A percentile compares a stretch with the other conserved stretches of the same genome.
Evolutionary conservation across 305 asterid genomes (phyloP).

Genomic region (Solanum hybrid): DNA sequence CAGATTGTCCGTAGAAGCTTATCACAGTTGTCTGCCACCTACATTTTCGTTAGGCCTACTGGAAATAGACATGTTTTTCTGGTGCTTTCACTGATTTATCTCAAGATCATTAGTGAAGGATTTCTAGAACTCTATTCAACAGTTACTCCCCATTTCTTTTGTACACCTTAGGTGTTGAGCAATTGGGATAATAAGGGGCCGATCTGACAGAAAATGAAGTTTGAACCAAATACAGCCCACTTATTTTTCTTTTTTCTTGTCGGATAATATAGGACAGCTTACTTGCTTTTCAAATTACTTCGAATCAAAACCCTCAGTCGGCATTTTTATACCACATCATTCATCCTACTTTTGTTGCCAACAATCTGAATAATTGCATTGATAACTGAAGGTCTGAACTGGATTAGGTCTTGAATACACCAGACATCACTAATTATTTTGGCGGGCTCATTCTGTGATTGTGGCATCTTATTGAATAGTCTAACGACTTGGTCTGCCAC

Average conservation of each 20-base stretch:
- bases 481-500: background rate
- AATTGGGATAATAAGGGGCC: background rate
- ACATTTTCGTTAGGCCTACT: background rate
- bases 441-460: background rate
- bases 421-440: background rate
- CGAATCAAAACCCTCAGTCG: background rate
- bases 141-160: background rate
- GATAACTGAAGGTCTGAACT: background rate
- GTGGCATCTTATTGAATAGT: background rate
- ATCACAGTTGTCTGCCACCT: background rate
- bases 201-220: background rate
- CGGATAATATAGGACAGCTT: background rate
- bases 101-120: background rate
- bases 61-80: background rate
- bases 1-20: background rate
- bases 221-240: background rate
- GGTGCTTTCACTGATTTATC: background rate
- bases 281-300: background rate
- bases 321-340: background rate
- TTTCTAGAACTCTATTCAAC: background rate
- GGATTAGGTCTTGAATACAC: background rate
- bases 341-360: background rate
- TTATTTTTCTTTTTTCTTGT: background rate
- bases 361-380: background rate
- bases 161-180: background rate